These are phyloP conservation scores for Cystobasidium ongulense DNA, from an alignment of 768 basidiomycete genomes.

Conservation along the genomic window DNA sequence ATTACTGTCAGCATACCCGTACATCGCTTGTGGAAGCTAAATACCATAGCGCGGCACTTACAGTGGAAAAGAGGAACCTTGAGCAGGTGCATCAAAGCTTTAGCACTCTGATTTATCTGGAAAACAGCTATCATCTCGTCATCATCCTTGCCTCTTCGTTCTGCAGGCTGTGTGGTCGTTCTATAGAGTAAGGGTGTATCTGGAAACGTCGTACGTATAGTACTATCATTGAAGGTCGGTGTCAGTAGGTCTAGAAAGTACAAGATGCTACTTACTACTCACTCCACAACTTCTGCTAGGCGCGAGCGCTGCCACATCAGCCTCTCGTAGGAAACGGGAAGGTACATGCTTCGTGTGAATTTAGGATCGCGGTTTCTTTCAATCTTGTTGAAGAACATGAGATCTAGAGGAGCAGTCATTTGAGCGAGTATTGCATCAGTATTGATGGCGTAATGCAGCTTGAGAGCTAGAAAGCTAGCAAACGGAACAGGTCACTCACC, in stretches of 20 bases:
- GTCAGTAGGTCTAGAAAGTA: background rate
- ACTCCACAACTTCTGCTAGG: slow-evolving; percentile 15
- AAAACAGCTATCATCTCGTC: slow-evolving; percentile 21
- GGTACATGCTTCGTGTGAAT: background rate
- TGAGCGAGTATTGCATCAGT: background rate
- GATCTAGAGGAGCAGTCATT: background rate
- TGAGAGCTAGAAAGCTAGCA: background rate
- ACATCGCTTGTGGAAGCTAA: background rate
- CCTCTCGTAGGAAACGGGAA: background rate
- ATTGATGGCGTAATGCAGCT: background rate
- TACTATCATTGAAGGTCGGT: background rate
- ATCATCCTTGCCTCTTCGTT: background rate
- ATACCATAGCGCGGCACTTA: background rate
- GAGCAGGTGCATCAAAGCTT: slow-evolving; percentile 5
- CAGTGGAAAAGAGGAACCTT: slow-evolving; percentile 20
- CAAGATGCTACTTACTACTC: background rate
- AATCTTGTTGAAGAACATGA: slow-evolving; percentile 19
- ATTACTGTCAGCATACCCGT: background rate
- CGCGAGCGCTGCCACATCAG: slow-evolving; percentile 19
- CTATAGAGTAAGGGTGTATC: background rate
- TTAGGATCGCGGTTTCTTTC: background rate
- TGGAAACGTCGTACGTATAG: slow-evolving; percentile 3
- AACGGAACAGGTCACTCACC: slow-evolving; percentile 7
- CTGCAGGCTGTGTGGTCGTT: background rate
- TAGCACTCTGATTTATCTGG: slow-evolving; percentile 24